Evolutionary conservation across 2,329 filamentous ascomycete species (phyloP).

Genomic region (Talaromyces sp.): DNA sequence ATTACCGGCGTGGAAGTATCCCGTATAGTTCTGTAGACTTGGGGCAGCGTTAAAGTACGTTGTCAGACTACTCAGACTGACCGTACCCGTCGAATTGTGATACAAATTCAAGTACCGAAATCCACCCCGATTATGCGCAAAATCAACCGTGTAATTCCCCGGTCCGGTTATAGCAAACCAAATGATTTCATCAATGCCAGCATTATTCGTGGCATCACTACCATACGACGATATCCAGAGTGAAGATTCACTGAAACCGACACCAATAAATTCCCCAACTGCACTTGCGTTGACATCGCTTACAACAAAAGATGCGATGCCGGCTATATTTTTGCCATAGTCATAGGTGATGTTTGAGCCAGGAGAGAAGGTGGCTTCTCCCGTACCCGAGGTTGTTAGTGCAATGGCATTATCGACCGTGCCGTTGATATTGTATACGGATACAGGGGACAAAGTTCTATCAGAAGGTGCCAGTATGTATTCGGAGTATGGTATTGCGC

Average conservation of each 20-base stretch:
- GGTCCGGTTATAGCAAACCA: neutral
- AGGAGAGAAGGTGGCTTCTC: neutral
- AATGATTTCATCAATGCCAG: constrained; percentile 38
- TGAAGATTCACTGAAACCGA: constrained; percentile 40
- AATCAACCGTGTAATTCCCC: neutral
- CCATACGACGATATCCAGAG: constrained; percentile 49
- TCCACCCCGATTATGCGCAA: neutral
- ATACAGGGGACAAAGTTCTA: neutral
- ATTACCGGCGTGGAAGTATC: neutral
- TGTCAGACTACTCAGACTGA: neutral
- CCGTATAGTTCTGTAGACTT: neutral
- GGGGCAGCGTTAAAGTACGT: neutral
- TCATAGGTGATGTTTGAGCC: neutral
- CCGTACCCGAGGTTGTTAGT: neutral
- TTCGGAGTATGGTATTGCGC: neutral
- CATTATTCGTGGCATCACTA: constrained; percentile 47
- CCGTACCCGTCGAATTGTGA: neutral
- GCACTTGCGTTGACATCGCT: neutral
- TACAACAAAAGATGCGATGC: neutral
- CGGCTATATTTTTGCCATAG: neutral
- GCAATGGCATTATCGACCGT: neutral
- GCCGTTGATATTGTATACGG: neutral
- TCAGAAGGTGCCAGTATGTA: neutral
- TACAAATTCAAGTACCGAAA: neutral
- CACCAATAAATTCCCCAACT: constrained; percentile 27